Conservation (phyloP, 1,139 yeast species). For the Wickerhamiella infanticola region DNA sequence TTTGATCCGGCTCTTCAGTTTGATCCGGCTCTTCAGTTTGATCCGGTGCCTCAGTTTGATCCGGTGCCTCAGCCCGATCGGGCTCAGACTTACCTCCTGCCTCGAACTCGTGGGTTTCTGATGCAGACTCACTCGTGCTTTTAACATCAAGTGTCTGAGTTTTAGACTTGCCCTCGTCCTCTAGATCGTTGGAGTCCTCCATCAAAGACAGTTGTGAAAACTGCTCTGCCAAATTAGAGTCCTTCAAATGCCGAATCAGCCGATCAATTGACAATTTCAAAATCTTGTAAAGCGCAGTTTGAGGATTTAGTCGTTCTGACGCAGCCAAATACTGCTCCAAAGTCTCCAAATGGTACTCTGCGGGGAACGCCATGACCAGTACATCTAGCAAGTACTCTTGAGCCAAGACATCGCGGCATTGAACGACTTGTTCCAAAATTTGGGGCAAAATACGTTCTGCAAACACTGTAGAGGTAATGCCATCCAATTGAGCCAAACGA, state of each 20-base stretch:
- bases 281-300: constrained; percentile 50
- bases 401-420: constrained; percentile 82
- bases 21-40: no score
- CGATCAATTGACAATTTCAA: constrained; percentile 59
- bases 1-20: no score
- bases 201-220: constrained; percentile 12
- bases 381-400: constrained; percentile 86
- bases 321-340: constrained; percentile 50
- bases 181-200: not conserved
- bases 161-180: not conserved
- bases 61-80: no score
- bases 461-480: constrained; percentile 50
- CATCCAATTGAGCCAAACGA: constrained; percentile 73
- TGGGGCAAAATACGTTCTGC: constrained; percentile 55
- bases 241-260: constrained; percentile 38
- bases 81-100: no score
- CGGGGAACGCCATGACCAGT: constrained; percentile 86
- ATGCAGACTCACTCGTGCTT: not conserved
- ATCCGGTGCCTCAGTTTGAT: no score
- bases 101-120: not conserved
- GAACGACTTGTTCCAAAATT: constrained; percentile 77
- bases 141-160: not conserved
- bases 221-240: constrained; percentile 9
- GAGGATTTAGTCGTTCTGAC: constrained; percentile 53
- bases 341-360: constrained; percentile 71